Conservation (phyloP, 2,329 filamentous ascomycete species). For the Emericellopsis atlantica region DNA sequence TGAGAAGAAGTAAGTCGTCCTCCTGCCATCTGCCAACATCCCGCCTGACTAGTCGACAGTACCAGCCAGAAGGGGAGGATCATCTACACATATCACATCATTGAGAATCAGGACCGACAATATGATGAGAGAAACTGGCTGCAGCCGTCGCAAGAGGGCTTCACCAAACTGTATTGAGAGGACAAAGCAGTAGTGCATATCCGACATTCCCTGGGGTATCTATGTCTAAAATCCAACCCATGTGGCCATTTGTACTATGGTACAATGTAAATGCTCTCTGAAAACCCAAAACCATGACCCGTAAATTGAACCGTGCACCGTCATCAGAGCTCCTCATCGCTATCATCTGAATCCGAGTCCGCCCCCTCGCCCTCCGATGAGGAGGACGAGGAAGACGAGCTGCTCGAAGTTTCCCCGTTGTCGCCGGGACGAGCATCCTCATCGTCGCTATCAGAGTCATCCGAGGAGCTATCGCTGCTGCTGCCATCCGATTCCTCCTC, state of each 20-base stretch:
- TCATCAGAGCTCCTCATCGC: conserved; percentile 2
- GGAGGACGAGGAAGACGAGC: conserved; percentile 25
- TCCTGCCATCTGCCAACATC: not conserved
- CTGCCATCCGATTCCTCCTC: conserved; percentile 17
- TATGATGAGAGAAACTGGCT: conserved; percentile 92
- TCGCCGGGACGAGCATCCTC: conserved; percentile 6
- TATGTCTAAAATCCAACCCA: conserved; percentile 1
- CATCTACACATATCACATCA: conserved; percentile 96
- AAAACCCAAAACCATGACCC: conserved; percentile 1
- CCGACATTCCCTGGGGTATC: conserved; percentile 3
- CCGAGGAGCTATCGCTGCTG: conserved; percentile 21
- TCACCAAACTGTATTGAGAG: conserved; percentile 49
- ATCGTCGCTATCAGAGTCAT: conserved; percentile 20
- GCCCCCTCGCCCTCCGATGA: conserved; percentile 21
- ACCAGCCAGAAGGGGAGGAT: conserved; percentile 74
- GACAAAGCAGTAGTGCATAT: not conserved
- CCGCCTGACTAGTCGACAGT: conserved; percentile 3
- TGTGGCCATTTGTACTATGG: not conserved
- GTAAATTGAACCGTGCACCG: not conserved
- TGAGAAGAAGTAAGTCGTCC: conserved; percentile 54
- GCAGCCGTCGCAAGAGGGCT: conserved; percentile 69
- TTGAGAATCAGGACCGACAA: conserved; percentile 59
- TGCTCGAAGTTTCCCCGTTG: conserved; percentile 22
- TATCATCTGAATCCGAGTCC: conserved; percentile 16
- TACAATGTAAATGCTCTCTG: conserved; percentile 9